Percentiles rank a stretch among this genome's conserved stretches.
phyloP scores from a whole-genome alignment of 2,329 filamentous ascomycete genomes.

The Zasmidium cellare region DNA sequence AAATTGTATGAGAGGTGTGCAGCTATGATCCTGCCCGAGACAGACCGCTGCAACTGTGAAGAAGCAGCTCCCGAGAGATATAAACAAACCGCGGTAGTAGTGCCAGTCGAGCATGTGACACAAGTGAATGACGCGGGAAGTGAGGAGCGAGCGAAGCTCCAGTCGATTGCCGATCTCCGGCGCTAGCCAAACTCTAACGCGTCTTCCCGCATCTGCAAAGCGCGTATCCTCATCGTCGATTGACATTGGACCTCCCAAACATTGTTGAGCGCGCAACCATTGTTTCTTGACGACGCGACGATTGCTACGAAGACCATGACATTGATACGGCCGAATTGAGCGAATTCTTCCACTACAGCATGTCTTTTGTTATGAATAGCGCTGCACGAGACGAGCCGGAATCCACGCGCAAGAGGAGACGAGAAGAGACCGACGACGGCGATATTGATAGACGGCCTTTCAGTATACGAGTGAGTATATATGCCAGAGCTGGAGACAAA shows the following conservation, averaged over 20 bases:
- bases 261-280: background rate
- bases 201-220: slow-evolving; percentile 1
- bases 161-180: background rate
- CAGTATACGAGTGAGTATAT: slow-evolving; percentile 21
- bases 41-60: background rate
- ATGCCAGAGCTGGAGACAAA: background rate
- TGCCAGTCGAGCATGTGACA: background rate
- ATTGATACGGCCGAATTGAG: slow-evolving; percentile 18
- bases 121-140: background rate
- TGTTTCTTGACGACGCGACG: slow-evolving; percentile 7
- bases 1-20: no score
- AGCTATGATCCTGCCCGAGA: no score
- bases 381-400: background rate
- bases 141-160: background rate
- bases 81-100: background rate
- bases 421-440: slow-evolving; percentile 10
- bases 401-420: slow-evolving; percentile 16
- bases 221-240: slow-evolving; percentile 6
- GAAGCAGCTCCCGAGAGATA: background rate
- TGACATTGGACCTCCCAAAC: background rate
- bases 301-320: slow-evolving; percentile 11
- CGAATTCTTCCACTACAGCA: background rate
- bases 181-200: background rate
- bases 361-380: background rate
- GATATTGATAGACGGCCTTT: slow-evolving; percentile 29